These are phyloP conservation scores for Phytophthora constricta DNA, from an alignment of 352 stramenopile species.

Conservation along the genomic window DNA sequence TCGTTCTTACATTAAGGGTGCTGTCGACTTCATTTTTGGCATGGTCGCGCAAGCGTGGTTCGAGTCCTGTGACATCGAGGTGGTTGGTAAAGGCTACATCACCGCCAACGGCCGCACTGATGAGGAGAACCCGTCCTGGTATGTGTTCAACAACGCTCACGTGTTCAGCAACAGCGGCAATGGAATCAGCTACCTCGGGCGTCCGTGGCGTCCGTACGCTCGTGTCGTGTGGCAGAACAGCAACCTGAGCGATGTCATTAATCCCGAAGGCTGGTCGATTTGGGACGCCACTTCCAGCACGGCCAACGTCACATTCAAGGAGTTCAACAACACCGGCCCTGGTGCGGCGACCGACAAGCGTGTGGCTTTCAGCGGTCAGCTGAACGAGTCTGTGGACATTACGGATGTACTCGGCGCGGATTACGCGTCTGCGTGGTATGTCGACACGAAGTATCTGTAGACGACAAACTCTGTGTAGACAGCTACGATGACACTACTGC, in stretches of 20 bases:
- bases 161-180: conserved; percentile 14
- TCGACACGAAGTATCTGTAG: too few relatives aligned
- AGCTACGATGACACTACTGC: too few relatives aligned
- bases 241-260: conserved; percentile 21
- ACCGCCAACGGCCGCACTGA: conserved; percentile 20
- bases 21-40: conserved; percentile 25
- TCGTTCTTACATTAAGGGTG: conserved; percentile 26
- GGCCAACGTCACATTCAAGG: conserved; percentile 25
- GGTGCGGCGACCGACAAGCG: conserved; percentile 3
- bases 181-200: conserved; percentile 19
- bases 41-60: conserved; percentile 22
- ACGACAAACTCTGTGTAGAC: too few relatives aligned
- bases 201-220: conserved; percentile 21
- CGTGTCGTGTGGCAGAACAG: conserved; percentile 28
- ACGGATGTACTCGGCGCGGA: conserved; percentile 14
- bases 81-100: conserved; percentile 15
- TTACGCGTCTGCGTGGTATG: too few relatives aligned
- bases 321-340: conserved; percentile 5
- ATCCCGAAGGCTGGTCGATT: conserved; percentile 17
- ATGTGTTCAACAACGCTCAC: conserved; percentile 26
- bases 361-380: conserved; percentile 14
- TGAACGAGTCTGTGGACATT: conserved; percentile 3
- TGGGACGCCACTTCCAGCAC: conserved; percentile 25
- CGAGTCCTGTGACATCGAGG: conserved; percentile 28
- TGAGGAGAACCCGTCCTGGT: conserved; percentile 24